Base-by-base conservation (phyloP, 306 rosid genomes). In the Betula pendula region DNA sequence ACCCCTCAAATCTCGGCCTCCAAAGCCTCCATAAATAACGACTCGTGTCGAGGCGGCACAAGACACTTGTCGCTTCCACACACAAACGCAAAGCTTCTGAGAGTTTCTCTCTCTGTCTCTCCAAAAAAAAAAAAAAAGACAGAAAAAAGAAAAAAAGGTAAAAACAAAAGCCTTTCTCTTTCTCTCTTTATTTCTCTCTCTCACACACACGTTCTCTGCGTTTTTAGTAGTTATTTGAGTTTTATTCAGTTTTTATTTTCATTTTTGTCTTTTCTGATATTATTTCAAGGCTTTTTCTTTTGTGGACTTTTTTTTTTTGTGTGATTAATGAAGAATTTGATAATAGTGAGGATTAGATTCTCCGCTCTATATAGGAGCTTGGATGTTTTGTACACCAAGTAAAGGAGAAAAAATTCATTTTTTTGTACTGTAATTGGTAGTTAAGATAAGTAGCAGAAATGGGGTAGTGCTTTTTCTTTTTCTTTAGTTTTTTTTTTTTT, bases 1-100 rank as follows among this genome's bases (percentile, higher is more conserved):
- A 77, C 75, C 38, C n/a, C 35, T 33, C 6, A 35, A 25, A 27
- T 51, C 25, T 52, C 11, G 58, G 15, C 9, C 58, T 8, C 59
- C 11, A 12, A 19, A 45, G 12, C 72, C 74, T 75, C 85, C 76
- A 84, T 94, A 84, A 82, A 94, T 80, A 59, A 29, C 59, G 85
- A 82, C 84, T 74, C 76, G 89, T 78, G 91, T 76, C 73, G 22
- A 69, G 80, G 75, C 80, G 24, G 75, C 83, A 49, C 43, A 53
- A 81, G 94, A 90, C 97, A 90, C 97, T 88, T 93, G 97, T 87
- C 92, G 85, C 65, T 65, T 29, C 87, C 81, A 79, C 89, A 6
- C 86, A 60, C 42, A 38, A 71, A 31, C 81, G 70, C 79, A 79
- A 40, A 14, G 69, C 73, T 77, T 15, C 72, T 56, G 69, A 52